Percentiles rank a stretch among this genome's conserved stretches.
These are phyloP conservation scores for Hypoxylon lienhwacheense DNA, from an alignment of 495 filamentous ascomycete genomes.

Conservation along the genomic window DNA sequence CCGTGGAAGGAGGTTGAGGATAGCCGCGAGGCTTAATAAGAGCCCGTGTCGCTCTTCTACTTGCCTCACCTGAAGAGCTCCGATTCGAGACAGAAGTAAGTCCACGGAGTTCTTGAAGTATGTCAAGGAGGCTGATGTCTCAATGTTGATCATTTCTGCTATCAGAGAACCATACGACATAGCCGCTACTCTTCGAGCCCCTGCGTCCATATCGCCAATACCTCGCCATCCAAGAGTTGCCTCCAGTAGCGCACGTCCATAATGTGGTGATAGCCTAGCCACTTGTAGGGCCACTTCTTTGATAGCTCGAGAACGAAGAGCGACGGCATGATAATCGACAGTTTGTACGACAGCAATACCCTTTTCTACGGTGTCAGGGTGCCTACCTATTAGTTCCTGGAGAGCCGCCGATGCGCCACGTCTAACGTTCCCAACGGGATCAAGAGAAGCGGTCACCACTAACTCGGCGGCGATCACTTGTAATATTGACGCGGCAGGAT, in stretches of 20 bases:
- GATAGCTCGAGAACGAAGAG: constrained; percentile 79
- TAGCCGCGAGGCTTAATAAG: constrained; percentile 59
- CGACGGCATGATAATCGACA: constrained; percentile 92
- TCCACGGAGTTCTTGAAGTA: constrained; percentile 36
- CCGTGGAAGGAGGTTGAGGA: constrained; percentile 46
- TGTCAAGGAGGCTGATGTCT: constrained; percentile 24
- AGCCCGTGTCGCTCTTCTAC: constrained; percentile 71
- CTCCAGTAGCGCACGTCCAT: constrained; percentile 69
- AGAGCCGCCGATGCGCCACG: constrained; percentile 89
- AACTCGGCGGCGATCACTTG: constrained; percentile 80
- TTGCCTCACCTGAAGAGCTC: constrained; percentile 57
- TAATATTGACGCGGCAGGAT: constrained; percentile 55
- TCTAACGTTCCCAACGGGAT: constrained; percentile 89
- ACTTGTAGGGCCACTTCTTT: constrained; percentile 70
- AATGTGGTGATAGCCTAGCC: constrained; percentile 62
- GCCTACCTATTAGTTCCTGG: constrained; percentile 90
- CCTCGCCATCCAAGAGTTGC: constrained; percentile 87
- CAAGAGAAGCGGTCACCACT: constrained; percentile 78
- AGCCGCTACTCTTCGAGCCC: constrained; percentile 72
- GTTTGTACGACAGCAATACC: constrained; percentile 85
- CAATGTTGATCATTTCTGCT: constrained; percentile 37
- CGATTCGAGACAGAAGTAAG: constrained; percentile 48
- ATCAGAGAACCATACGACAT: constrained; percentile 65
- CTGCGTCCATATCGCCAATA: constrained; percentile 71
- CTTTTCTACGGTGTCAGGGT: constrained; percentile 77